Evolutionary conservation across 2,329 filamentous ascomycete genomes (phyloP), one percentile per base, ranked within the genome.

Genomic region (Lecanicillium sp.): DNA sequence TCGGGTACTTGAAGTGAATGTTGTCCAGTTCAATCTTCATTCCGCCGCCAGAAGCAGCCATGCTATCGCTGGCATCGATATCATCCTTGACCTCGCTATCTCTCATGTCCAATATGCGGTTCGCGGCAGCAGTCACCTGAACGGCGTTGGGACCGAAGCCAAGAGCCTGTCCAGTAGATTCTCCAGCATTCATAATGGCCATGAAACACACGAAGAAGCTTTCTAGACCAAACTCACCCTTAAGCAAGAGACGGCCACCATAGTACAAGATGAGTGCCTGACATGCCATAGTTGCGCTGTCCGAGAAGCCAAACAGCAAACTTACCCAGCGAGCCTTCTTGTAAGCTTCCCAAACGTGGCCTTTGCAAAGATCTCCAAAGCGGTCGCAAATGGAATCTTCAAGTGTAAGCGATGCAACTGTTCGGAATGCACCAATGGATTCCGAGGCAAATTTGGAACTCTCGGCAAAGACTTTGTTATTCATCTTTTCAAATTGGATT

Each of bases 361-460:
- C 55, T 4, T 59, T 56, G 8, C 87, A 68, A 3, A 86, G 65
- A 0, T 45, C 53, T 14, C 73, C 60, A 49, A 87, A 89, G 25
- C 80, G 71, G 3, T 67, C 51, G 30, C 71, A 67, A 42, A 87
- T 84, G 12, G 68, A 64, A 41, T 78, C 68, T 52, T 88, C 83
- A 51, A 88, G 73, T 1, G 79, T 83, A 14, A 88, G 65, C 1
- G 80, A 72, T 0, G 79, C 64, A 5, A 88, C 83, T 0, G 84
- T 88, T 9, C 83, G 71, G 55, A 85, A 85, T 0, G 83, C 83
- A 2, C 78, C 72, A 29, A 88, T 83, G 4, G 82, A 75, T 54
- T 89, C 84, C 1, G 81, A 75, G 0, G 81, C 83, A 48, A 87
- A 86, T 49, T 83, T 76, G 15, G 83, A 84, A 50, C 80, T 85